Evolutionary conservation across 495 filamentous ascomycete species (phyloP).

Genomic region (Endocarpon pusillum): DNA sequence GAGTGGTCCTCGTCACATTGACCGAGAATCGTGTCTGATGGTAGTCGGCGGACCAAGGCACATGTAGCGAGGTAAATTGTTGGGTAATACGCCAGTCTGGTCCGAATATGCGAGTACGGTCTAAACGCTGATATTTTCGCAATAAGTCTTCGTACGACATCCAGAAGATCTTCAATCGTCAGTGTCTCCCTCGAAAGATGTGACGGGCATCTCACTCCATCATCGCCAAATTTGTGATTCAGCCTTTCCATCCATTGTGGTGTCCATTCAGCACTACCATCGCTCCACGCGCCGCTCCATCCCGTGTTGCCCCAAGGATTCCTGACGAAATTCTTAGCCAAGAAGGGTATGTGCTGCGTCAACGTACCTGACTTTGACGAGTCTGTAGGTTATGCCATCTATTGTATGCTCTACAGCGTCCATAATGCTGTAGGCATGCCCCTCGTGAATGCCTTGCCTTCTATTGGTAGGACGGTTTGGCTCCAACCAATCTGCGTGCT

Average conservation of each 20-base stretch:
- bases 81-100: conserved; percentile 65
- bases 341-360: neutral
- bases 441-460: conserved; percentile 54
- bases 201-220: conserved; percentile 34
- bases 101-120: conserved; percentile 82
- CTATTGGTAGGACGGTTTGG: conserved; percentile 6
- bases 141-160: conserved; percentile 68
- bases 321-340: conserved; percentile 12
- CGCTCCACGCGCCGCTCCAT: conserved; percentile 72
- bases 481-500: conserved; percentile 39
- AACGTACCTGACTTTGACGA: conserved; percentile 53
- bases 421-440: conserved; percentile 87
- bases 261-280: conserved; percentile 87
- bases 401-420: conserved; percentile 61
- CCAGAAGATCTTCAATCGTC: conserved; percentile 38
- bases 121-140: conserved; percentile 64
- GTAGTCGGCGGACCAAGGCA: conserved; percentile 78
- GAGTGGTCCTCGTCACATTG: conserved; percentile 43
- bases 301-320: conserved; percentile 84
- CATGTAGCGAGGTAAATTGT: conserved; percentile 68
- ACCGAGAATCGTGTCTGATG: conserved; percentile 69
- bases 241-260: conserved; percentile 69
- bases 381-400: conserved; percentile 50
- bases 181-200: conserved; percentile 1
- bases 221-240: conserved; percentile 72